A percentile compares a stretch with the other conserved stretches of the same genome.
Conservation (phyloP, 2,329 filamentous ascomycete species). For the Helicocarpus griseus region DNA sequence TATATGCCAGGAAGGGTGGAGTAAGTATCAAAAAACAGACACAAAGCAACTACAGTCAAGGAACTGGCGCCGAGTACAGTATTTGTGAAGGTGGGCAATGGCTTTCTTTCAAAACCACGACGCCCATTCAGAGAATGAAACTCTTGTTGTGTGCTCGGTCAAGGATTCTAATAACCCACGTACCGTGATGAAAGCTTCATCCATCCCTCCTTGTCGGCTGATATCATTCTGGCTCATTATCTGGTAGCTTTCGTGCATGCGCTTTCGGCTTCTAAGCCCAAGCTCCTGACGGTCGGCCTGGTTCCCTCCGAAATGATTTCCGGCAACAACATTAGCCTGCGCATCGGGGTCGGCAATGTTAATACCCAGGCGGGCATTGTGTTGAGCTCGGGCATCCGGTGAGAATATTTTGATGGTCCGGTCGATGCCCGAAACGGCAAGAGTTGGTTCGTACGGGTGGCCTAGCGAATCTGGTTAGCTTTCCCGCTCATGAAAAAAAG, state of each 20-base stretch:
- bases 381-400: constrained; percentile 48
- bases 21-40: constrained; percentile 10
- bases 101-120: constrained; percentile 11
- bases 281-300: constrained; percentile 17
- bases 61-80: neutral
- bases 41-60: neutral
- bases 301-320: constrained; percentile 17
- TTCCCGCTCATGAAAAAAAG: neutral
- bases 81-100: neutral
- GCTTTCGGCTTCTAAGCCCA: constrained; percentile 47
- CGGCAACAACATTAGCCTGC: constrained; percentile 25
- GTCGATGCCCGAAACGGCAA: constrained; percentile 59
- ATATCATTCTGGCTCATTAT: constrained; percentile 56
- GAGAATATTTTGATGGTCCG: constrained; percentile 61
- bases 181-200: constrained; percentile 49
- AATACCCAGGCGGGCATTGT: constrained; percentile 46
- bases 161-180: constrained; percentile 21
- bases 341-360: constrained; percentile 45
- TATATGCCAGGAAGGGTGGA: constrained; percentile 15
- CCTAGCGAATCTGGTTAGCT: constrained; percentile 27
- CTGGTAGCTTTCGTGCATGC: constrained; percentile 50
- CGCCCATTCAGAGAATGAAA: constrained; percentile 18
- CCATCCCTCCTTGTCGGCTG: constrained; percentile 47
- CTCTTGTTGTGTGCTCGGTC: constrained; percentile 9
- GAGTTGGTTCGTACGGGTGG: constrained; percentile 57